Base-by-base conservation (phyloP, 208 protist species). In the Naegleria lovaniensis region DNA sequence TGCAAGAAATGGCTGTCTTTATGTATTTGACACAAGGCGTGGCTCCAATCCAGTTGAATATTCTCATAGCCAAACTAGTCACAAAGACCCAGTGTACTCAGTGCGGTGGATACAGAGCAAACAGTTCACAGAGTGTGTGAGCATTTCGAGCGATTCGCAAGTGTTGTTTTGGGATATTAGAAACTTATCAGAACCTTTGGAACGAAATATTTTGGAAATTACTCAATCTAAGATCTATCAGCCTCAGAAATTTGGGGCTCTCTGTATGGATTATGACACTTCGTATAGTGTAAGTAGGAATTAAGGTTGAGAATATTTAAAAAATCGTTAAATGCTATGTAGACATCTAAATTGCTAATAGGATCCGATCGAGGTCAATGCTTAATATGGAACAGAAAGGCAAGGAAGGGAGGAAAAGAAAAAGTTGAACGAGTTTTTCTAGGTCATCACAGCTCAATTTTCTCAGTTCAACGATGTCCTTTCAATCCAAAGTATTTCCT, bases 61-160 rank as follows among this genome's bases (percentile, higher is more conserved):
- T 52, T 97, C 96, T 2, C 94, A 95, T 86, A 97, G 99, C 67
- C 97, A 99, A 94, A 94, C 97, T 90, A 97, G 95, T 51, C 98
- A 99, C 94, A 97, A 97, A 91, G 98, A 99, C 93, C 98, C 98
- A 3, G 97, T 99, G 39, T 99, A 98, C 95, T 94, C 97, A 6
- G 90, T 98, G 38, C 95, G 96, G 92, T 99, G 97, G 97, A 92
- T 99, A 90, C 96, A 98, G 93, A 98, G 95, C 93, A 99, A 99
- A 92, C 83, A 87, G 11, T 97, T 96, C 0, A 97, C 96, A 59
- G 98, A 99, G 93, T 94, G 97, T 67, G 94, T 98, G 19, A 97
- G 97, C 55, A 95, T 98, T 25, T 98, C 97, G 0, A 99, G 97
- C 0, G 97, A 99, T 92, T 97, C 97, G 85, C 95, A 97, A 91